Base-by-base conservation (phyloP, 2,329 filamentous ascomycete species). In the Mycocentrospora acerina region DNA sequence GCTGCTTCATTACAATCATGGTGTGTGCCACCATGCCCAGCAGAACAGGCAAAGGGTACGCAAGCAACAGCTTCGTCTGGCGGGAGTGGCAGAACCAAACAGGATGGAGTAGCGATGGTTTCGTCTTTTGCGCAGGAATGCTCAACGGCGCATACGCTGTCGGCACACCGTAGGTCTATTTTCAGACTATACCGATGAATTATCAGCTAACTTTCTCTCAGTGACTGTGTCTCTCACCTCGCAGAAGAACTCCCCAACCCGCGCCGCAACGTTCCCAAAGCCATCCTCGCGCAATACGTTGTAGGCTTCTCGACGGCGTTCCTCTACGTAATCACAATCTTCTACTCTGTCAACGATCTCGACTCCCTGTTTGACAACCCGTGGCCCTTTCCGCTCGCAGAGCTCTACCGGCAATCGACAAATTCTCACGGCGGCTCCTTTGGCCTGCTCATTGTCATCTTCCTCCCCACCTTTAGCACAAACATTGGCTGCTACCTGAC, bases 131-230 rank as follows among this genome's bases (percentile, higher is more conserved):
- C 17, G 69, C 78, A 1, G 82, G 82, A 13, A 82, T 85, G 60
- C 70, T 86, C 16, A 88, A 88, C 52, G 84, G 82, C 9, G 83
- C 83, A 3, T 88, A 80, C 57, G 78, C 79, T 29, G 78, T 87
- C 9, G 85, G 83, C 6, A 79, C 80, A 1, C 79, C 82, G 9
- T 62, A 49, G 46, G 60, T 12, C 3, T 12, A 7, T 15, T 4
- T 5, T 14, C 28, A 10, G 10, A 18, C n/a, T 10, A 12, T 30
- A 15, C 32, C 32, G 28, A 32, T 26, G 4, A 17, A 25, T 24
- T 17, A 8, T 12, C 38, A 34, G 32, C 42, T 44, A n/a, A 35
- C 7, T n/a, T 4, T 14, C n/a, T 7, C 31, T 14, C 13, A 64
- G 62, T 14, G 84, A 88, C 55, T 79, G 80, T 32, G 78, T 81